Conservation (phyloP, 345 rosid genomes). For the Aurinia saxatilis region DNA sequence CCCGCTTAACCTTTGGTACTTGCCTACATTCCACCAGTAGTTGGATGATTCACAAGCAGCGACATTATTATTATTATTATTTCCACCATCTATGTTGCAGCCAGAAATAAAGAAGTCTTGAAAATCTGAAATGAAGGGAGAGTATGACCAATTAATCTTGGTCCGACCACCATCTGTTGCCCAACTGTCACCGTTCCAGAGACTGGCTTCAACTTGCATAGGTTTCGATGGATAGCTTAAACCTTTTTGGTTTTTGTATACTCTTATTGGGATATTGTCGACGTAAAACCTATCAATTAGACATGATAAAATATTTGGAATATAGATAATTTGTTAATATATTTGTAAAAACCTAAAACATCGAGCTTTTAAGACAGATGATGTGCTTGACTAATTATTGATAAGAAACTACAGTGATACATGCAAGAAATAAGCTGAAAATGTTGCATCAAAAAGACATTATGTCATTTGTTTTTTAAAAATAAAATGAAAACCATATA, state of each 20-base stretch:
- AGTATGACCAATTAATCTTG: conserved; percentile 49
- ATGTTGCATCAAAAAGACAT: not conserved
- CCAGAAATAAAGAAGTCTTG: conserved; percentile 42
- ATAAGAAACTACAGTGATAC: no score
- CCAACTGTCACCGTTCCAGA: conserved; percentile 69
- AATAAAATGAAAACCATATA: no score
- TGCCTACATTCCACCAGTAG: conserved; percentile 56
- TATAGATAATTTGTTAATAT: no score
- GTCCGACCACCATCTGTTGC: conserved; percentile 58
- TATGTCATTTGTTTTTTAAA: not conserved
- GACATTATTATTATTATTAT: conserved; percentile 16
- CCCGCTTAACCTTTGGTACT: conserved; percentile 16
- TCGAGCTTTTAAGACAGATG: no score
- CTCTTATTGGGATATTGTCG: conserved; percentile 61
- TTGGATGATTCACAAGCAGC: conserved; percentile 18
- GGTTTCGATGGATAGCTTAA: conserved; percentile 44
- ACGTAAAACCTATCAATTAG: conserved; percentile 40
- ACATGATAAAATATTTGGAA: no score
- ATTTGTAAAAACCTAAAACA: no score
- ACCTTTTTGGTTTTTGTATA: conserved; percentile 52
- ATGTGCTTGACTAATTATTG: no score
- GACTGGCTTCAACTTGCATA: conserved; percentile 54
- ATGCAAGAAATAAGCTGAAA: no score
- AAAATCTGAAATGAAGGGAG: conserved; percentile 53
- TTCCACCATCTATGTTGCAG: conserved; percentile 25